phyloP scores from a whole-genome alignment of 1,284 basidiomycete genomes.

The Malassezia obtusa region DNA sequence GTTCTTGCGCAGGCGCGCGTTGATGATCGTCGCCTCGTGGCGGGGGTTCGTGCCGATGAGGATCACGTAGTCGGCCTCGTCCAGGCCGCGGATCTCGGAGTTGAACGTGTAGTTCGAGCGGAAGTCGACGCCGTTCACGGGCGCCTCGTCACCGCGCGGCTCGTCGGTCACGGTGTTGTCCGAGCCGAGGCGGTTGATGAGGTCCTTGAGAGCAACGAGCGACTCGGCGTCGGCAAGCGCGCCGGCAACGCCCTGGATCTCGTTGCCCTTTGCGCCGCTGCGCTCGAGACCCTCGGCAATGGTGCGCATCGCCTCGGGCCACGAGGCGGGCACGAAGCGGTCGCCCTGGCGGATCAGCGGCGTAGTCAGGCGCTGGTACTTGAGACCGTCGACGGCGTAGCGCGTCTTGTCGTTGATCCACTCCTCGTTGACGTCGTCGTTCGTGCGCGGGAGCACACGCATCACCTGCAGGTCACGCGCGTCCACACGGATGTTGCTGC shows the following conservation, averaged over 20 bases:
- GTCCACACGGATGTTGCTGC: constrained; percentile 93
- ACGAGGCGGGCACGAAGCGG: constrained; percentile 79
- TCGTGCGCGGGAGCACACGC: constrained; percentile 89
- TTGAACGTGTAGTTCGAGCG: constrained; percentile 97
- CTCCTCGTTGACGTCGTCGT: constrained; percentile 98
- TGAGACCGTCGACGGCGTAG: constrained; percentile 88
- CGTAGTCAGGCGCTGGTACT: constrained; percentile 86
- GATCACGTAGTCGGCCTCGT: constrained; percentile 83
- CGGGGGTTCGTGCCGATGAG: constrained; percentile 94
- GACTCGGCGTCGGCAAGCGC: constrained; percentile 88
- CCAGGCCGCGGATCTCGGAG: constrained; percentile 80
- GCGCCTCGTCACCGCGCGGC: constrained; percentile 57
- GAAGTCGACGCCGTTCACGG: constrained; percentile 74
- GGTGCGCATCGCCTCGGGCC: constrained; percentile 79
- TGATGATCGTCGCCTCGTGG: constrained; percentile 93
- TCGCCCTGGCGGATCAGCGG: constrained; percentile 85
- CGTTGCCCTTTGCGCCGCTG: constrained; percentile 79
- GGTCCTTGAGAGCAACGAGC: constrained; percentile 84
- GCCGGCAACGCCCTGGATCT: constrained; percentile 92
- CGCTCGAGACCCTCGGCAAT: constrained; percentile 67
- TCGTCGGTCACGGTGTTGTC: constrained; percentile 85
- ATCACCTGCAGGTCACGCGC: constrained; percentile 92
- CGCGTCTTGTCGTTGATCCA: constrained; percentile 99
- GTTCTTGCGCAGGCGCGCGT: constrained; percentile 88
- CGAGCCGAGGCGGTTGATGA: constrained; percentile 84